Evolutionary conservation across 1,284 basidiomycete species (phyloP).

Genomic region (Marasmius oreades): DNA sequence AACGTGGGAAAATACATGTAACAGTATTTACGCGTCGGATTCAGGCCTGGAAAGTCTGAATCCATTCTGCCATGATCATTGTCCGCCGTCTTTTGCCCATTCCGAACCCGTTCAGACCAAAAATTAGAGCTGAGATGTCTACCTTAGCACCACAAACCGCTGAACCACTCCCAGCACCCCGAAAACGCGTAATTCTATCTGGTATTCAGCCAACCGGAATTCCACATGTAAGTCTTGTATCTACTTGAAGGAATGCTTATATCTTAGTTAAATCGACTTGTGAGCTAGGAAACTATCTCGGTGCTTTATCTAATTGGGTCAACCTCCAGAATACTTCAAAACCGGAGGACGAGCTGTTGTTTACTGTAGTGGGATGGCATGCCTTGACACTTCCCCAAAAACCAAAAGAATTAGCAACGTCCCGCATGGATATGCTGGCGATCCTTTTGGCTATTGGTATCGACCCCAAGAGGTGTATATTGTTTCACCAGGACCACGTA

Average conservation of each 20-base stretch:
- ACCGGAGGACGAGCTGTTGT: conserved; percentile 66
- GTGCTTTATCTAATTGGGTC: conserved; percentile 88
- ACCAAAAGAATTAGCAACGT: conserved; percentile 55
- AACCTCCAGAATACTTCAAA: conserved; percentile 63
- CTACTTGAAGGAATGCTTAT: no score
- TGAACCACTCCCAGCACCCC: neutral
- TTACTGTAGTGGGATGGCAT: conserved; percentile 91
- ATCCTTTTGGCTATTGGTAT: conserved; percentile 84
- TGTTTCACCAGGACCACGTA: conserved; percentile 91
- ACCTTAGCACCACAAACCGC: no score
- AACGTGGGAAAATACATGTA: no score
- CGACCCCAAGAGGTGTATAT: conserved; percentile 69
- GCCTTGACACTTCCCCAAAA: conserved; percentile 90
- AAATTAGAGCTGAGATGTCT: no score
- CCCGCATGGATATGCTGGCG: conserved; percentile 80
- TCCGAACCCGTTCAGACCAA: no score
- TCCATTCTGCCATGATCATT: no score
- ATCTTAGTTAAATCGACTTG: neutral
- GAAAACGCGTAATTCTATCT: conserved; percentile 33
- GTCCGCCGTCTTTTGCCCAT: no score
- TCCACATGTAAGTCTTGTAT: conserved; percentile 25
- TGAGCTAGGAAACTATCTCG: conserved; percentile 92
- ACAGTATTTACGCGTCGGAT: no score
- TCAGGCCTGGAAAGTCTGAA: no score
- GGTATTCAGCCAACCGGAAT: conserved; percentile 47